A percentile compares a stretch with the other conserved stretches of the same genome.
Conservation (phyloP, 371 early-diverging fungal genomes). For the Blakeslea trispora region DNA sequence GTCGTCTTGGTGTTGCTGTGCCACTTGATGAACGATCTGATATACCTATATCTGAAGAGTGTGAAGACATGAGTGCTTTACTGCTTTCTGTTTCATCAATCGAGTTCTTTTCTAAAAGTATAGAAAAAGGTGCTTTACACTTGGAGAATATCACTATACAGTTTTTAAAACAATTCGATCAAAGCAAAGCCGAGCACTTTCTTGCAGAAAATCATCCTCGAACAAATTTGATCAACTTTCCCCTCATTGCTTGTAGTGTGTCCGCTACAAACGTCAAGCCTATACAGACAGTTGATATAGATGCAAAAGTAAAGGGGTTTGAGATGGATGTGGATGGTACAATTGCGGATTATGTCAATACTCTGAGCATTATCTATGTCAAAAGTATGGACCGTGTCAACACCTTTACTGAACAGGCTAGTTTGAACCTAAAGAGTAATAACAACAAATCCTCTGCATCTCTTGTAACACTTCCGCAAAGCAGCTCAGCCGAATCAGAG, state of each 20-base stretch:
- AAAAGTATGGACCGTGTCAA: conserved; percentile 59
- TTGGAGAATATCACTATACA: conserved; percentile 67
- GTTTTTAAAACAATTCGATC: conserved; percentile 76
- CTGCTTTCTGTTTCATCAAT: conserved; percentile 63
- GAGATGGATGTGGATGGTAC: conserved; percentile 68
- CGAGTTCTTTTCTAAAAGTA: conserved; percentile 58
- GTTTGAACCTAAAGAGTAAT: conserved; percentile 25
- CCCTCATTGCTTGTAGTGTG: conserved; percentile 59
- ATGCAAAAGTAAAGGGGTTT: conserved; percentile 69
- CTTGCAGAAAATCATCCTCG: conserved; percentile 65
- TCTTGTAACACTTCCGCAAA: not conserved
- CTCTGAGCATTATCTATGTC: conserved; percentile 67
- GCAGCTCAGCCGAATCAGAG: conserved; percentile 15
- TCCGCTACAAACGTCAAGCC: conserved; percentile 34
- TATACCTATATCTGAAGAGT: conserved; percentile 23
- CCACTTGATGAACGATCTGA: conserved; percentile 58
- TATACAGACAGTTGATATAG: conserved; percentile 51
- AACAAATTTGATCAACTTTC: conserved; percentile 68
- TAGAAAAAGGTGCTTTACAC: conserved; percentile 59
- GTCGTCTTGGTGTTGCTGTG: conserved; percentile 67
- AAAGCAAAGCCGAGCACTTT: conserved; percentile 70
- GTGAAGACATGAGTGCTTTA: conserved; percentile 52
- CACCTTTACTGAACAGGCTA: conserved; percentile 48
- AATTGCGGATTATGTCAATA: conserved; percentile 73
- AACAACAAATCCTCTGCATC: conserved; percentile 7